Conservation (phyloP, 441 rosid species). For the Pelargonium cotyledonis region DNA sequence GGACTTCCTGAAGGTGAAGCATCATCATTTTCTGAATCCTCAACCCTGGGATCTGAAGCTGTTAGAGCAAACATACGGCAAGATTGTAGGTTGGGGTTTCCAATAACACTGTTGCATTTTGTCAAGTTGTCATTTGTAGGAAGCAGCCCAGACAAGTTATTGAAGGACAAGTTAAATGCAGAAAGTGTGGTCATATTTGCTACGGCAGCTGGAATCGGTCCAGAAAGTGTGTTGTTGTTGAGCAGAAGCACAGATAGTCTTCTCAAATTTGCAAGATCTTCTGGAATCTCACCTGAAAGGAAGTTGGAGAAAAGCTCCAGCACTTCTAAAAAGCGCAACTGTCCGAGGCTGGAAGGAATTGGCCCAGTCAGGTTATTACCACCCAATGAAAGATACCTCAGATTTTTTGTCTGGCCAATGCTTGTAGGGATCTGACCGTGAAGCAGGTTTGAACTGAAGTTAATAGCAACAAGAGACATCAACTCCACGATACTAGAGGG, state of each 20-base stretch:
- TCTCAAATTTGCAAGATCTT: conserved; percentile 37
- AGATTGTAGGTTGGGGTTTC: conserved; percentile 45
- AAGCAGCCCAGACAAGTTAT: conserved; percentile 52
- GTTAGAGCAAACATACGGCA: conserved; percentile 33
- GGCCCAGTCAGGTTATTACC: conserved; percentile 42
- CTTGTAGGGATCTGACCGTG: conserved; percentile 43
- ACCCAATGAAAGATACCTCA: conserved; percentile 47
- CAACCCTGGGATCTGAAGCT: conserved; percentile 29
- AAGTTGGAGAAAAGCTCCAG: conserved; percentile 53
- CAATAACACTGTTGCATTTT: conserved; percentile 43
- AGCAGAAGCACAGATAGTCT: conserved; percentile 47
- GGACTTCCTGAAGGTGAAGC: conserved; percentile 23
- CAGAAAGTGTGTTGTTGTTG: conserved; percentile 48
- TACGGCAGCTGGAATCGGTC: conserved; percentile 46
- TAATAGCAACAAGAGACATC: conserved; percentile 37
- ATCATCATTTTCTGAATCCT: conserved; percentile 20
- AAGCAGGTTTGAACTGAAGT: conserved; percentile 46
- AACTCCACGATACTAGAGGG: conserved; percentile 38
- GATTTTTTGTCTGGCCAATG: conserved; percentile 30
- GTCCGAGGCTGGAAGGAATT: conserved; percentile 41
- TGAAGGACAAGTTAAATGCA: conserved; percentile 48
- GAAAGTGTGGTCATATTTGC: conserved; percentile 39
- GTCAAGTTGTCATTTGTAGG: conserved; percentile 32
- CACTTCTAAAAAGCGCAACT: conserved; percentile 32
- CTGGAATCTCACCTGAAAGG: conserved; percentile 50